These are phyloP conservation scores for Xenoacremonium recifei DNA, from an alignment of 2,329 filamentous ascomycete genomes.

Conservation along the genomic window DNA sequence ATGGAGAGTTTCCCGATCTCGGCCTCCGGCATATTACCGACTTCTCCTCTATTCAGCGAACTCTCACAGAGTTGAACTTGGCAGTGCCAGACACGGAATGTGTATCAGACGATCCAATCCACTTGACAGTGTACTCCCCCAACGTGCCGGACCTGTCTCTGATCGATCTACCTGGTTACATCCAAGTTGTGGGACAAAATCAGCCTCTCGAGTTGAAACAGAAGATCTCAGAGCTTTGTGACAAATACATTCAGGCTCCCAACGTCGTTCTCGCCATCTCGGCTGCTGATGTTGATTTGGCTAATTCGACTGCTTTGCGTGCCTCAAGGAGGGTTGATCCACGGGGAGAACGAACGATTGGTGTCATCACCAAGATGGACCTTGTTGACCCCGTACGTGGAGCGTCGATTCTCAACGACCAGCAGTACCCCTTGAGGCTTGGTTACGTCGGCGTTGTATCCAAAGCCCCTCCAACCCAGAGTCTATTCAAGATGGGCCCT, in stretches of 20 bases:
- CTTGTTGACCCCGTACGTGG: slow-evolving; percentile 83
- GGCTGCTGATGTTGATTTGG: slow-evolving; percentile 93
- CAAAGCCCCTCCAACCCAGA: slow-evolving; percentile 66
- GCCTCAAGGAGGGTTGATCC: slow-evolving; percentile 92
- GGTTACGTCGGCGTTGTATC: slow-evolving; percentile 96
- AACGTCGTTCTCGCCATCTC: slow-evolving; percentile 98
- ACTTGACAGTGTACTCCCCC: slow-evolving; percentile 91
- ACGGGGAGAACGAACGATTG: slow-evolving; percentile 91
- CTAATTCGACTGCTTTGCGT: slow-evolving; percentile 89
- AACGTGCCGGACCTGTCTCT: slow-evolving; percentile 93
- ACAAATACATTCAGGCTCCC: slow-evolving; percentile 95
- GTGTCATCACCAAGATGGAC: slow-evolving; percentile 99
- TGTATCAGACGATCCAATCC: slow-evolving; percentile 95
- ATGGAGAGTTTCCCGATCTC: slow-evolving; percentile 93
- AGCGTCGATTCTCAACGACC: slow-evolving; percentile 75
- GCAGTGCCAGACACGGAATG: slow-evolving; percentile 89
- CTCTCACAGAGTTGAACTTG: slow-evolving; percentile 89
- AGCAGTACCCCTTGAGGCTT: slow-evolving; percentile 90
- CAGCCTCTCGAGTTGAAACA: slow-evolving; percentile 91
- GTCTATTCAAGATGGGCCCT: slow-evolving; percentile 80
- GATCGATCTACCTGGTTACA: slow-evolving; percentile 96
- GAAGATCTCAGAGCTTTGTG: slow-evolving; percentile 93
- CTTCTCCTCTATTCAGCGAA: slow-evolving; percentile 88
- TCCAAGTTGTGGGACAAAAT: slow-evolving; percentile 89
- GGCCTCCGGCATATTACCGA: slow-evolving; percentile 88